Conservation (phyloP, 2,329 filamentous ascomycete genomes). For the Cladophialophora bantiana region DNA sequence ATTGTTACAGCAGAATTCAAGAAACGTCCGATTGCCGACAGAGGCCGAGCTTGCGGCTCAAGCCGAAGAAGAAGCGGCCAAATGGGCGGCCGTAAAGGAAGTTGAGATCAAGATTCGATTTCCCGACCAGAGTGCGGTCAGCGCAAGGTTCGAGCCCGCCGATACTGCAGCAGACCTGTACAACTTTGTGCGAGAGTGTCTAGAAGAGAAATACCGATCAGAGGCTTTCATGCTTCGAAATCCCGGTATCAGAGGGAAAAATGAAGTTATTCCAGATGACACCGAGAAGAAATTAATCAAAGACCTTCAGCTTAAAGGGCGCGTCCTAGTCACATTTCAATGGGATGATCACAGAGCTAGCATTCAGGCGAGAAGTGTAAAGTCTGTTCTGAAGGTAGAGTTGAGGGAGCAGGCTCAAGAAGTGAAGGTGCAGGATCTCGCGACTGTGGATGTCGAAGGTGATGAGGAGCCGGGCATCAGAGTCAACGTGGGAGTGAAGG, state of each 20-base stretch:
- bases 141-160: constrained; percentile 71
- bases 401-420: constrained; percentile 69
- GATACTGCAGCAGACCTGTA: constrained; percentile 78
- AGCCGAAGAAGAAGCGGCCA: constrained; percentile 69
- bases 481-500: constrained; percentile 43
- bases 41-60: constrained; percentile 80
- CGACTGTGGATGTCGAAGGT: constrained; percentile 50
- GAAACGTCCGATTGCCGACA: constrained; percentile 79
- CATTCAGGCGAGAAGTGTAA: constrained; percentile 59
- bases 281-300: constrained; percentile 64
- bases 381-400: constrained; percentile 66
- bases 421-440: constrained; percentile 68
- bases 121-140: constrained; percentile 81
- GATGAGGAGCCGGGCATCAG: constrained; percentile 43
- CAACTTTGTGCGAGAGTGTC: constrained; percentile 72
- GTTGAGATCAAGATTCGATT: constrained; percentile 83
- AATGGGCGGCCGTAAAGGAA: constrained; percentile 69
- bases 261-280: constrained; percentile 51
- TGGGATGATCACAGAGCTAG: constrained; percentile 72
- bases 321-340: constrained; percentile 76
- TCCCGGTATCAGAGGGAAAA: constrained; percentile 58
- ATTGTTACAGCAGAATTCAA: constrained; percentile 76
- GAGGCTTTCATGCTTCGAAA: constrained; percentile 77
- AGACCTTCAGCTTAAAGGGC: constrained; percentile 72
- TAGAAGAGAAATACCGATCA: constrained; percentile 63